phyloP scores from a whole-genome alignment of 352 stramenopile genomes.

The Blastocystis sp. region DNA sequence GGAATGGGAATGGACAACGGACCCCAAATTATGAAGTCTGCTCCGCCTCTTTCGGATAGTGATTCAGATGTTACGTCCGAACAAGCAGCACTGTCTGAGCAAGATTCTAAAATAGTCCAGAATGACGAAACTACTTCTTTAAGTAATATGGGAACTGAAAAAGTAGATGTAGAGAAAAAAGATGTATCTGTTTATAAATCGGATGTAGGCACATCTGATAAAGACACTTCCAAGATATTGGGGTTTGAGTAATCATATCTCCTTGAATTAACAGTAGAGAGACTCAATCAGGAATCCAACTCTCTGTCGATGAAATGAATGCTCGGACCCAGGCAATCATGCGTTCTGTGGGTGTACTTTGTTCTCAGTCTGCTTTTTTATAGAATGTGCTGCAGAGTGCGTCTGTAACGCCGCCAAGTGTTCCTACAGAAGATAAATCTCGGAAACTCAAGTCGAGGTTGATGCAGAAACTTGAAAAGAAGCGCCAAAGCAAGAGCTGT shows the following conservation, averaged over 20 bases:
- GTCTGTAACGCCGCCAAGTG: not conserved
- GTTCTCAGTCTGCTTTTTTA: not conserved
- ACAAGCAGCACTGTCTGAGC: too few species aligned
- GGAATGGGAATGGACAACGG: not conserved
- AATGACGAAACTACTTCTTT: too few species aligned
- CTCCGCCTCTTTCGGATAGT: not conserved
- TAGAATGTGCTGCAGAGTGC: not conserved
- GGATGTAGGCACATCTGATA: too few species aligned
- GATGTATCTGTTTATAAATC: too few species aligned
- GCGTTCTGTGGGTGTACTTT: not conserved
- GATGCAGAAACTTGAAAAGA: constrained; percentile 14
- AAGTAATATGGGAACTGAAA: too few species aligned
- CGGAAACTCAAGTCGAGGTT: constrained; percentile 46
- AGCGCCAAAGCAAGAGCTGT: not conserved
- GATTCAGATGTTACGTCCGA: not conserved
- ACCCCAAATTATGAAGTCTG: not conserved
- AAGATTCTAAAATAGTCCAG: too few species aligned
- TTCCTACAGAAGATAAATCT: not conserved
- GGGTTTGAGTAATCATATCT: too few species aligned
- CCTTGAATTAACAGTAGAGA: not conserved
- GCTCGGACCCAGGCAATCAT: constrained; percentile 26
- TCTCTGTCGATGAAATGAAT: constrained; percentile 7
- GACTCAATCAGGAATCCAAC: not conserved
- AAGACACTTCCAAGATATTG: too few species aligned
- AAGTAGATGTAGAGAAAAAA: too few species aligned